Conservation (phyloP, 2,329 filamentous ascomycete genomes). For the Verticillium longisporum region DNA sequence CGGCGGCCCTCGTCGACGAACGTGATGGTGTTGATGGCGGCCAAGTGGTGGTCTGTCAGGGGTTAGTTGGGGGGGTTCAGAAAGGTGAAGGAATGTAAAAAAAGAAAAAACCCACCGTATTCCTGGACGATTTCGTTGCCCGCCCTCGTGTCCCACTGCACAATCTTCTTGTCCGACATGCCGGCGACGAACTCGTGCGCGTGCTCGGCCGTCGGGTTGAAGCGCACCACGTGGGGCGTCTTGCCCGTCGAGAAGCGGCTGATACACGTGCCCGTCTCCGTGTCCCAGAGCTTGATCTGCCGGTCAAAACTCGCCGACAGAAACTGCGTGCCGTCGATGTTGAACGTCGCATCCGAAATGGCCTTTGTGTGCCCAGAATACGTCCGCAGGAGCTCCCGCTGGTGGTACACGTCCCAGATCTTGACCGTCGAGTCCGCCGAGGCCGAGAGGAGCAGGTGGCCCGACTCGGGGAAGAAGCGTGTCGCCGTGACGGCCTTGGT, state of each 20-base stretch:
- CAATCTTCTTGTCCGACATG: constrained; percentile 98
- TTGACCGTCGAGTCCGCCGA: constrained; percentile 87
- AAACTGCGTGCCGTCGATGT: constrained; percentile 74
- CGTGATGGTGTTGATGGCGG: constrained; percentile 95
- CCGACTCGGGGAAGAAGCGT: constrained; percentile 82
- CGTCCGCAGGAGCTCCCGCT: constrained; percentile 81
- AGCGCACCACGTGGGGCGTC: constrained; percentile 89
- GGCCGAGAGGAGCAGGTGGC: constrained; percentile 84
- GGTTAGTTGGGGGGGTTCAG: too few species aligned
- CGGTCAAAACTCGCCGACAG: constrained; percentile 89
- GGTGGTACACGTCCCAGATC: constrained; percentile 91
- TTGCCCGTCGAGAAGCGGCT: constrained; percentile 88
- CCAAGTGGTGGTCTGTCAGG: constrained; percentile 73
- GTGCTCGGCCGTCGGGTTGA: constrained; percentile 74
- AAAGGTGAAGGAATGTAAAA: too few species aligned
- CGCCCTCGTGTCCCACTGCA: constrained; percentile 87
- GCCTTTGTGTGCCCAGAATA: constrained; percentile 87
- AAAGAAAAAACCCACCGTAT: constrained; percentile 53
- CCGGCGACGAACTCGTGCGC: constrained; percentile 89
- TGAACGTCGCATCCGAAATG: constrained; percentile 85
- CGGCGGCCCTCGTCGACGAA: constrained; percentile 92
- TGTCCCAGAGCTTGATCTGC: constrained; percentile 97
- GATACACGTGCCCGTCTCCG: constrained; percentile 84
- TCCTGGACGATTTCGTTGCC: constrained; percentile 79
- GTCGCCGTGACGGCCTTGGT: constrained; percentile 80